Evolutionary conservation across 2,329 filamentous ascomycete species (phyloP).

Genomic region (Stagonosporopsis chrysanthemi): DNA sequence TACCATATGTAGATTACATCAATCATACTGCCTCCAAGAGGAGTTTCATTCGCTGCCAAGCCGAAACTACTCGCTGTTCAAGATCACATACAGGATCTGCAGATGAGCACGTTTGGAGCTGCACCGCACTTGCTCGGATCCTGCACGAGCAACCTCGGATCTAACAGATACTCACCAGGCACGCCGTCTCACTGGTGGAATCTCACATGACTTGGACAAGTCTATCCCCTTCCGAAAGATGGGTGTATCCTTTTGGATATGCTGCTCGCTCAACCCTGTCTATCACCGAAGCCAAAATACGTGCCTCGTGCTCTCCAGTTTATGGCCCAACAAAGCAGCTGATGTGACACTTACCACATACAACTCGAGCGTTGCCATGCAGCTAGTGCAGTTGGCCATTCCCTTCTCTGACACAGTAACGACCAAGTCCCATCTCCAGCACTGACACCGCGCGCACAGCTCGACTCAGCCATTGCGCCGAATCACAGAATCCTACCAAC

Average conservation of each 20-base stretch:
- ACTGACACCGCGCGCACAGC: neutral
- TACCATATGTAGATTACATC: constrained; percentile 24
- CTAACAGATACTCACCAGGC: neutral
- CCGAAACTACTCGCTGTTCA: neutral
- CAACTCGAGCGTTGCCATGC: neutral
- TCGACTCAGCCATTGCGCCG: neutral
- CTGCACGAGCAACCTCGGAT: too few relatives aligned
- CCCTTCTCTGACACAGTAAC: neutral
- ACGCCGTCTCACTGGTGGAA: neutral
- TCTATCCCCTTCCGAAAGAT: neutral
- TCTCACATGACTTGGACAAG: neutral
- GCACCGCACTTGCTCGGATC: neutral
- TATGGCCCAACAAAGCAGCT: neutral
- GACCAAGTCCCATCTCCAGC: neutral
- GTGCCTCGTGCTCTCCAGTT: neutral
- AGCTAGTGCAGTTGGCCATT: neutral
- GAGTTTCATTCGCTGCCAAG: neutral
- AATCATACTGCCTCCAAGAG: neutral
- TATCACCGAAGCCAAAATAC: neutral
- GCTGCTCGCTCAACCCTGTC: neutral
- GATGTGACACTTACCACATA: neutral
- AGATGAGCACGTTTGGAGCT: neutral
- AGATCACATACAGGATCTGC: neutral
- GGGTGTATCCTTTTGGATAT: neutral
- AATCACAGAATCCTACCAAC: neutral